Conservation (phyloP, 257 asterid genomes). For the Plantago major region DNA sequence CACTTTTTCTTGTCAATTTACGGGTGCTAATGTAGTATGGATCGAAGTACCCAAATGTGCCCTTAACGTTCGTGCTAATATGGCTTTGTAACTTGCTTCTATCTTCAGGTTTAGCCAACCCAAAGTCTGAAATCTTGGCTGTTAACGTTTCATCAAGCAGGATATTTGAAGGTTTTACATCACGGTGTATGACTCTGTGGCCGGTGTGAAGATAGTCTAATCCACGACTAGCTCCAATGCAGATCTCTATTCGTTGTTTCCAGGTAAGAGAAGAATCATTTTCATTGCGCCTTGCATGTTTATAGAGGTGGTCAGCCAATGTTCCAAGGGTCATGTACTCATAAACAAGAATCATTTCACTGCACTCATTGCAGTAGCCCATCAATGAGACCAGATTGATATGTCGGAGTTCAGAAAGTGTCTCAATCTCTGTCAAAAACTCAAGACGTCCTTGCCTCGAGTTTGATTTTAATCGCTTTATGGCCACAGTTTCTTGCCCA, state of each 20-base stretch:
- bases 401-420: conserved; percentile 38
- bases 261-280: conserved; percentile 24
- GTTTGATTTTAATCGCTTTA: conserved; percentile 30
- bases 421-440: conserved; percentile 42
- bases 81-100: conserved; percentile 29
- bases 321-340: no score
- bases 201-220: conserved; percentile 44
- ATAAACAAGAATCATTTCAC: conserved; percentile 40
- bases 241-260: conserved; percentile 35
- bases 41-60: conserved; percentile 49
- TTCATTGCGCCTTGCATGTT: conserved; percentile 6
- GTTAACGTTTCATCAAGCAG: conserved; percentile 13
- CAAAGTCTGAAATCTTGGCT: conserved; percentile 58
- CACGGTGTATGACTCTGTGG: conserved; percentile 49
- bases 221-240: conserved; percentile 45
- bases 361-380: conserved; percentile 42
- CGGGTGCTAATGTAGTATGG: conserved; percentile 39
- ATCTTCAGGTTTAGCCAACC: conserved; percentile 48
- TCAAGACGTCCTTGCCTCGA: conserved; percentile 41
- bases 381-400: conserved; percentile 42
- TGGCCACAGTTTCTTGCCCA: conserved; percentile 30
- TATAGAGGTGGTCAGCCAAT: conserved; percentile 39
- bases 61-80: conserved; percentile 47
- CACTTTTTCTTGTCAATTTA: conserved; percentile 41
- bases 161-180: conserved; percentile 44